These are phyloP conservation scores for Toxicodendron radicans DNA, from an alignment of 345 rosid species.

Conservation along the genomic window DNA sequence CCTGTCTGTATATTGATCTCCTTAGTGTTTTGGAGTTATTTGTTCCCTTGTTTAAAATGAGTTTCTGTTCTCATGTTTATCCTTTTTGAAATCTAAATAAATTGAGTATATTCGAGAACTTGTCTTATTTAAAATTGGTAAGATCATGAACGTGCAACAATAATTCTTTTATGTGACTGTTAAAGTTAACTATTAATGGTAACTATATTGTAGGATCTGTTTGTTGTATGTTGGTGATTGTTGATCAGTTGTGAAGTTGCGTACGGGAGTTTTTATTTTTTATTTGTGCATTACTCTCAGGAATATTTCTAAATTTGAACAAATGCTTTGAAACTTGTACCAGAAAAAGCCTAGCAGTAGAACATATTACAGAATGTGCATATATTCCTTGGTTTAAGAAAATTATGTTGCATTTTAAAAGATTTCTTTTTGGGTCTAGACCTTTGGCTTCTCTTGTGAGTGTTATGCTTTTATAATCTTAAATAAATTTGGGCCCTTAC, in stretches of 20 bases:
- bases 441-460: neutral
- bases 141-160: neutral
- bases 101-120: no score
- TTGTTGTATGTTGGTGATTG: neutral
- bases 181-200: neutral
- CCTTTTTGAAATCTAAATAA: neutral
- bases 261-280: neutral
- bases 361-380: neutral
- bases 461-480: neutral
- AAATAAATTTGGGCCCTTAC: neutral
- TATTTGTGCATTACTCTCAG: neutral
- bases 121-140: neutral
- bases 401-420: neutral
- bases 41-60: neutral
- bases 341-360: neutral
- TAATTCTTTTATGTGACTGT: neutral
- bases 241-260: neutral
- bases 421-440: neutral
- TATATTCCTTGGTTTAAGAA: neutral
- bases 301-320: neutral
- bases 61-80: neutral
- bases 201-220: neutral
- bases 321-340: slow-evolving; percentile 3
- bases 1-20: neutral
- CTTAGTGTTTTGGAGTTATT: neutral